These are phyloP conservation scores for Quercus mongolica DNA, from an alignment of 306 rosid genomes.

Conservation along the genomic window DNA sequence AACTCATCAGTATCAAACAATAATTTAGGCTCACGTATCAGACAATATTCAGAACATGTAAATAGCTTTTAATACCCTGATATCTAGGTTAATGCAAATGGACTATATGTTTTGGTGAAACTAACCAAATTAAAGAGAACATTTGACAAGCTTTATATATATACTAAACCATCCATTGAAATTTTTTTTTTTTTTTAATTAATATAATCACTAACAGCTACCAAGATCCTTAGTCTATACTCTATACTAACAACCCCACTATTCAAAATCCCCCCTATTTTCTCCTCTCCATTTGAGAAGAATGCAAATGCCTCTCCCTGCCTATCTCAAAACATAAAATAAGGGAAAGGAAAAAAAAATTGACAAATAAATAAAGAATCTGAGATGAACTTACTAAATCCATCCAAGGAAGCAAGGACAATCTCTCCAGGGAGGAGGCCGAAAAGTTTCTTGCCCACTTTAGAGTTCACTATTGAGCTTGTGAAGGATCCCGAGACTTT, in stretches of 20 bases:
- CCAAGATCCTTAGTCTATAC: too few relatives aligned
- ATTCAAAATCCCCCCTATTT: too few relatives aligned
- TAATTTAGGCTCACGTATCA: too few relatives aligned
- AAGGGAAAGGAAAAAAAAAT: background rate
- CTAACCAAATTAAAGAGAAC: background rate
- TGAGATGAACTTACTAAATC: conserved; percentile 60
- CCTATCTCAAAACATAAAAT: background rate
- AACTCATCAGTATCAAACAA: too few relatives aligned
- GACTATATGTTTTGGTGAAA: background rate
- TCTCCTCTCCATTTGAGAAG: too few relatives aligned
- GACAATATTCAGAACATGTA: too few relatives aligned
- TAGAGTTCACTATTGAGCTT: conserved; percentile 70
- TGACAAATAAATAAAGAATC: background rate
- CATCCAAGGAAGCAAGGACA: conserved; percentile 87
- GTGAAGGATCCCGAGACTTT: conserved; percentile 78
- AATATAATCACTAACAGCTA: conserved; percentile 5
- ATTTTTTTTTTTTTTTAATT: background rate
- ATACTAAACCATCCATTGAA: background rate
- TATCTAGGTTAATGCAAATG: background rate
- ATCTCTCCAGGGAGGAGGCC: conserved; percentile 83
- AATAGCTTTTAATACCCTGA: background rate
- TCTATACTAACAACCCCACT: background rate
- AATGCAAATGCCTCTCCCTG: background rate
- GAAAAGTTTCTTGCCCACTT: conserved; percentile 67
- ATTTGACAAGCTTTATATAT: background rate